A percentile compares a stretch with the other conserved stretches of the same genome.
phyloP scores from a whole-genome alignment of 176 grass and related monocot species.

The Rhipidocladum racemiflorum region DNA sequence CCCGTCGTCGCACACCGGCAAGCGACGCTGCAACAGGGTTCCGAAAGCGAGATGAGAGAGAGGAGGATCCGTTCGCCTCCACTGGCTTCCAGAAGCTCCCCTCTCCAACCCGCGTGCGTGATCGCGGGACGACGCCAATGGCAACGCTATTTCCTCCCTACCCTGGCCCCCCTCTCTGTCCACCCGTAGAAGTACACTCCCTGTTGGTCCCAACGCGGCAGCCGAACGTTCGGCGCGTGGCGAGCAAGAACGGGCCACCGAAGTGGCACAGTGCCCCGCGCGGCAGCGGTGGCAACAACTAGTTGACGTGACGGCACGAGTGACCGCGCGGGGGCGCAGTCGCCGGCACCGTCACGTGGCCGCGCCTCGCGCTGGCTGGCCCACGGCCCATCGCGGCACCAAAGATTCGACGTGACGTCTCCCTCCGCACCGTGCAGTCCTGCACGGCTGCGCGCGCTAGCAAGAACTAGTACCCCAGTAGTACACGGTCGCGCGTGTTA shows the following conservation, averaged over 20 bases:
- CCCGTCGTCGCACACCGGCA: not conserved
- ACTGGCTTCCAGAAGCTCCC: too few species aligned
- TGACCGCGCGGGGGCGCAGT: not conserved
- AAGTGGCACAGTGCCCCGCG: too few species aligned
- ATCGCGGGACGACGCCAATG: too few species aligned
- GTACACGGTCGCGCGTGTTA: too few species aligned
- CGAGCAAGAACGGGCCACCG: not conserved
- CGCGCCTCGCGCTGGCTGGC: not conserved
- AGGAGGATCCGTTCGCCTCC: too few species aligned
- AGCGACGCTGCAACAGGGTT: not conserved
- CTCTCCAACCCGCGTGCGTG: too few species aligned
- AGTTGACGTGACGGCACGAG: slow-evolving; percentile 14
- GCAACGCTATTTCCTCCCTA: too few species aligned
- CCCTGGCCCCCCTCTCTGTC: not conserved
- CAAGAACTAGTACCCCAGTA: too few species aligned
- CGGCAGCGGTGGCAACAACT: not conserved
- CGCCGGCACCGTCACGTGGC: slow-evolving; percentile 43
- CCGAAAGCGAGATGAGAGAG: not conserved
- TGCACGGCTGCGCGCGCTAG: not conserved
- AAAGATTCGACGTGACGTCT: slow-evolving; percentile 31
- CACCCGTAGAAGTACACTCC: not conserved
- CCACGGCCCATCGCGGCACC: slow-evolving; percentile 27
- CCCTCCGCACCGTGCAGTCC: not conserved
- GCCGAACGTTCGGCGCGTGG: not conserved
- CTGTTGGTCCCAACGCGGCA: not conserved